Conservation (phyloP, 2,329 filamentous ascomycete species). For the Sclerotinia trifoliorum region DNA sequence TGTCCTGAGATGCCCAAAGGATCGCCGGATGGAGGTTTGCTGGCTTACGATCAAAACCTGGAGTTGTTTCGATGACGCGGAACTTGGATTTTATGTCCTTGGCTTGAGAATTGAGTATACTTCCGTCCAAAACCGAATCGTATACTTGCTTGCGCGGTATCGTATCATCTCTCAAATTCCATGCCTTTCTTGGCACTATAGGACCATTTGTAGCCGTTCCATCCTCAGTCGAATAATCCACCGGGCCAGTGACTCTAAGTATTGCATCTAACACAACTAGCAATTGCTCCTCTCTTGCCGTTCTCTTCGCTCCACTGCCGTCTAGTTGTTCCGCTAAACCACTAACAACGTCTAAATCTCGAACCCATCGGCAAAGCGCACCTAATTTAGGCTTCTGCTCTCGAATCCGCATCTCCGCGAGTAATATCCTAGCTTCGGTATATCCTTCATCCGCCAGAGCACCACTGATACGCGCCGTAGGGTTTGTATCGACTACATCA, state of each 20-base stretch:
- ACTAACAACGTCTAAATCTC: conserved; percentile 67
- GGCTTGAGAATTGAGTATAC: conserved; percentile 48
- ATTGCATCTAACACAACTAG: conserved; percentile 63
- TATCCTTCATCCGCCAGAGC: conserved; percentile 65
- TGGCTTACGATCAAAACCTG: conserved; percentile 60
- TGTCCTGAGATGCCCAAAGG: conserved; percentile 58
- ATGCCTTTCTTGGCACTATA: conserved; percentile 53
- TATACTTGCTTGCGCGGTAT: conserved; percentile 49
- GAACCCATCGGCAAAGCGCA: conserved; percentile 69
- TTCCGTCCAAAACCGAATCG: conserved; percentile 57
- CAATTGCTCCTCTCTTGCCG: conserved; percentile 52
- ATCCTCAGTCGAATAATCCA: conserved; percentile 47
- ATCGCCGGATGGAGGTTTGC: conserved; percentile 67
- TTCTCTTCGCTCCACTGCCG: conserved; percentile 43
- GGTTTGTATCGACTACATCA: conserved; percentile 53
- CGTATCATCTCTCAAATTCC: conserved; percentile 53
- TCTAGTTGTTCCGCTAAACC: conserved; percentile 58
- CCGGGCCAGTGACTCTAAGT: conserved; percentile 60
- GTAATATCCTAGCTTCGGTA: conserved; percentile 61
- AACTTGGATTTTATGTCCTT: conserved; percentile 46
- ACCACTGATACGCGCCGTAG: conserved; percentile 65
- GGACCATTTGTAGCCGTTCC: conserved; percentile 31
- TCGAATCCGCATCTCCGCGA: conserved; percentile 70
- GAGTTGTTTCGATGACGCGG: conserved; percentile 60
- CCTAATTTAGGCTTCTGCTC: conserved; percentile 64